Conservation (phyloP, 768 basidiomycete genomes). For the Rhizopogon vulgaris region DNA sequence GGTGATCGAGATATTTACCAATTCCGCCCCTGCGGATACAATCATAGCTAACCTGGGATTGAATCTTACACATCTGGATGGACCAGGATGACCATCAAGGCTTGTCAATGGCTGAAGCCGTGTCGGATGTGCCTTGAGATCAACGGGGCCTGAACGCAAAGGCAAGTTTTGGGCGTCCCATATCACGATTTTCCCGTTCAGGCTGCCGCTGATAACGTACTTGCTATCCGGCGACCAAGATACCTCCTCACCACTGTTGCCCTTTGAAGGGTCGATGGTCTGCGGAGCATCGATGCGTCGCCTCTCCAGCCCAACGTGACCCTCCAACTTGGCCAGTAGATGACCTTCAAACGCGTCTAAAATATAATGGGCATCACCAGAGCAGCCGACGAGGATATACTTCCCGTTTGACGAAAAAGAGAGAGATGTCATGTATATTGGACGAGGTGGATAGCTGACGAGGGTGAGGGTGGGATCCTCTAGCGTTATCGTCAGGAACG, state of each 20-base stretch:
- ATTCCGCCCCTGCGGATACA: conserved; percentile 73
- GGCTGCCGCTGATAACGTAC: conserved; percentile 78
- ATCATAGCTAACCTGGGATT: conserved; percentile 90
- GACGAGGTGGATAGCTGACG: conserved; percentile 80
- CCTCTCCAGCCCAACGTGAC: conserved; percentile 78
- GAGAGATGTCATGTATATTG: conserved; percentile 87
- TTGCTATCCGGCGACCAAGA: conserved; percentile 94
- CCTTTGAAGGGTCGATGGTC: conserved; percentile 64
- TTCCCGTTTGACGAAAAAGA: conserved; percentile 88
- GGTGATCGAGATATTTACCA: conserved; percentile 44
- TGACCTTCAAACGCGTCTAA: conserved; percentile 86
- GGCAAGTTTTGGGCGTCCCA: conserved; percentile 81
- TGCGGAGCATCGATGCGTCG: conserved; percentile 42
- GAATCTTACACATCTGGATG: conserved; percentile 80
- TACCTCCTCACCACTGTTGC: conserved; percentile 89
- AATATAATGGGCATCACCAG: conserved; percentile 88
- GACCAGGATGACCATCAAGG: conserved; percentile 78
- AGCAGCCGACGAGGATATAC: conserved; percentile 87
- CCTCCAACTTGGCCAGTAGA: conserved; percentile 79
- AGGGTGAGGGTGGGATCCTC: conserved; percentile 73
- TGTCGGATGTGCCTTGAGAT: conserved; percentile 47
- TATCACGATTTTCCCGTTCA: conserved; percentile 76
- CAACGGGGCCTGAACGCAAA: conserved; percentile 42
- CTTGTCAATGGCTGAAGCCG: conserved; percentile 43
- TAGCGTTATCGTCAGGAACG: conserved; percentile 79